Evolutionary conservation across 169 alveolate species (phyloP).

Genomic region (Plasmodium fragile): DNA sequence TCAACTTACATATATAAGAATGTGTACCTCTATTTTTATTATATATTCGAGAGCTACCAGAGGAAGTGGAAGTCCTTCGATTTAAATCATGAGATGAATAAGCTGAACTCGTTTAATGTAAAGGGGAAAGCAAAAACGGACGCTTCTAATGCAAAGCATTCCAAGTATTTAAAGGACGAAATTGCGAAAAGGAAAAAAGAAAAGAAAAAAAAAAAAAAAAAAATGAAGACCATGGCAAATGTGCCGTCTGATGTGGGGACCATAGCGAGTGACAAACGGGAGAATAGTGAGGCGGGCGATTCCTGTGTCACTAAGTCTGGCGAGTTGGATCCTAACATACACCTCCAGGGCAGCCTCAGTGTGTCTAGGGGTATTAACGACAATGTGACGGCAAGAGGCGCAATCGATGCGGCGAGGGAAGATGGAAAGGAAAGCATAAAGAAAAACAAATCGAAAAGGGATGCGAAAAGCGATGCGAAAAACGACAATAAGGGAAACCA

Average conservation of each 20-base stretch:
- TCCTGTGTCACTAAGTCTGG: not conserved
- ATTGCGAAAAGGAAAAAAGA: not conserved
- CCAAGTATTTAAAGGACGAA: not conserved
- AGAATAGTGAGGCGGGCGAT: not conserved
- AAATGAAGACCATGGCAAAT: not conserved
- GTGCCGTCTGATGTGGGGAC: not conserved
- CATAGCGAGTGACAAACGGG: not conserved
- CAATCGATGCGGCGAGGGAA: not conserved
- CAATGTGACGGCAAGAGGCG: not conserved
- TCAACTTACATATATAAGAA: slow-evolving; percentile 44
- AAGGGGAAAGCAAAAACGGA: not conserved
- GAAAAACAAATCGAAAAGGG: not conserved
- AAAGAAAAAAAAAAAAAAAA: not conserved
- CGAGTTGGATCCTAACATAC: not conserved
- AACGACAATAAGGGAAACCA: not conserved
- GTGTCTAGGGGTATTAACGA: not conserved
- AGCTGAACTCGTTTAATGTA: slow-evolving; percentile 30
- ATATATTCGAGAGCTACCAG: slow-evolving; percentile 57
- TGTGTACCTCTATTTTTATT: slow-evolving; percentile 62
- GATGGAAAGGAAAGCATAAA: not conserved
- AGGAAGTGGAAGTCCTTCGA: slow-evolving; percentile 36
- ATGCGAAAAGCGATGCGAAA: not conserved
- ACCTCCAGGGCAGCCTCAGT: not conserved
- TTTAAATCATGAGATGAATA: slow-evolving; percentile 32
- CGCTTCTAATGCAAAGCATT: not conserved